Conservation (phyloP, 1,284 basidiomycete species). For the Trametes pubescens region DNA sequence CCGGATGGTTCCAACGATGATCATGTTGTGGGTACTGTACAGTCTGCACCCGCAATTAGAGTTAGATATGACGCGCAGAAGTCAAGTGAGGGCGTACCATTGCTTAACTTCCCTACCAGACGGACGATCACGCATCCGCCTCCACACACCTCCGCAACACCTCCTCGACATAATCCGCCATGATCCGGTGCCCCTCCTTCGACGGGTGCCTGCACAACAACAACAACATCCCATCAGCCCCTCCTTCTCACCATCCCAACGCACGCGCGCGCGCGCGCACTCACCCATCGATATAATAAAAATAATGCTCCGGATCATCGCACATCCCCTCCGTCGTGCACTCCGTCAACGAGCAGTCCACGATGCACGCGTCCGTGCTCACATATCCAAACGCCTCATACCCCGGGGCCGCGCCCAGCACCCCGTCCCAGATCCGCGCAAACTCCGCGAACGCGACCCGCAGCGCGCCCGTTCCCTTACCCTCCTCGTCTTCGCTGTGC, state of each 20-base stretch:
- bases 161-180: slow-evolving; percentile 57
- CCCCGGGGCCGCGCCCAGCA: slow-evolving; percentile 40
- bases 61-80: background rate
- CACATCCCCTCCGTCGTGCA: slow-evolving; percentile 36
- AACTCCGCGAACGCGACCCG: slow-evolving; percentile 41
- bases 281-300: slow-evolving; percentile 60
- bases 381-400: slow-evolving; percentile 45
- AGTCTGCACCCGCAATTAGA: too few relatives aligned
- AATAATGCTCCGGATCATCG: slow-evolving; percentile 54
- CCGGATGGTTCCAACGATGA: too few relatives aligned
- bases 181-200: slow-evolving; percentile 51
- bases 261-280: slow-evolving; percentile 26
- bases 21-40: too few relatives aligned
- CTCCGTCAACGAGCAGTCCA: slow-evolving; percentile 30
- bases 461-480: too few relatives aligned
- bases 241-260: background rate
- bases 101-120: too few relatives aligned
- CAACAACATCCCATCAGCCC: background rate
- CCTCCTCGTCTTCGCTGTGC: slow-evolving; percentile 3
- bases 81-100: background rate
- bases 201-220: slow-evolving; percentile 50
- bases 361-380: slow-evolving; percentile 39
- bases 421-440: slow-evolving; percentile 43
- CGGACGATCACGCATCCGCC: background rate
- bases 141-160: slow-evolving; percentile 39